A percentile compares a stretch with the other conserved stretches of the same genome.
phyloP scores from a whole-genome alignment of 345 rosid species.

The Crucihimalaya himalaica region DNA sequence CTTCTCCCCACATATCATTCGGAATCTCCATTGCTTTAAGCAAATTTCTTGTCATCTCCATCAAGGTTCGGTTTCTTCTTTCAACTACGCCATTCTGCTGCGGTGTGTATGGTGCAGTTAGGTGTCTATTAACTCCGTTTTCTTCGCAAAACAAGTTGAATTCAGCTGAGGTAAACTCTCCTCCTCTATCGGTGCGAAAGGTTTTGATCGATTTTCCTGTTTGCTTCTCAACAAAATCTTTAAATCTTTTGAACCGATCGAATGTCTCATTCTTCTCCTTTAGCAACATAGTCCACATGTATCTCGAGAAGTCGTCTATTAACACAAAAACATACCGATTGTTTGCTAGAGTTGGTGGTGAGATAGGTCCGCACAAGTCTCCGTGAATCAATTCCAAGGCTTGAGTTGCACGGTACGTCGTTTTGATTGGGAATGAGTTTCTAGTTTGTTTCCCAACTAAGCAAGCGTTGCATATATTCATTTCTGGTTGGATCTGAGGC shows the following conservation, averaged over 20 bases:
- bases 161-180: neutral
- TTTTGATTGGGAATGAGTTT: neutral
- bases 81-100: conserved; percentile 2
- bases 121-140: neutral
- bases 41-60: conserved; percentile 1
- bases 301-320: neutral
- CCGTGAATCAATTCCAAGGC: neutral
- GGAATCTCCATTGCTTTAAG: neutral
- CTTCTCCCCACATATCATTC: neutral
- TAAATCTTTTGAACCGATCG: neutral
- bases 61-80: neutral
- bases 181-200: neutral
- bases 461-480: neutral
- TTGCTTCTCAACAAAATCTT: neutral
- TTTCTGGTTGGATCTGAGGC: neutral
- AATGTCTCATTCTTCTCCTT: neutral
- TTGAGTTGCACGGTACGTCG: neutral
- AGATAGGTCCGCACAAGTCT: neutral
- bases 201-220: neutral
- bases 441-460: neutral
- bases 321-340: neutral
- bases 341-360: neutral
- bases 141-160: neutral
- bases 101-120: neutral
- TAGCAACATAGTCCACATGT: neutral